Evolutionary conservation across 108 stramenopile species (phyloP), one percentile per base, ranked within the genome.

Genomic region (Mediolabrus comicus): DNA sequence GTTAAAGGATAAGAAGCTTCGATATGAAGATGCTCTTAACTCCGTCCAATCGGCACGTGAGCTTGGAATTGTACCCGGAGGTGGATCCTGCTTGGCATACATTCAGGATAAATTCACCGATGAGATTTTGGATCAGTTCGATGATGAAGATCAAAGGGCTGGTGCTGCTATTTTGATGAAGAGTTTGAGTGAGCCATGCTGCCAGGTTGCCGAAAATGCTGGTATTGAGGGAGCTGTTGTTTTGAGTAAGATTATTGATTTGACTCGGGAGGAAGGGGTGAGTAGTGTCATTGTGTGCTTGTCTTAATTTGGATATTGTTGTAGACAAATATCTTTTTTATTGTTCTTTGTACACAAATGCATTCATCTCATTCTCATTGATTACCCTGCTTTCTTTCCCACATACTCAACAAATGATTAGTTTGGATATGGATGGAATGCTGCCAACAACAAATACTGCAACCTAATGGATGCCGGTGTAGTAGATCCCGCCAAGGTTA

Each of bases 1-100:
- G 75, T 76, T 98, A 43, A 98, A 97, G 92, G 98, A 98, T 77
- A 98, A 98, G 89, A 97, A 97, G 84, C 91, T 98, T 26, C 87
- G 98, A 34, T 97, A 97, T 77, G 98, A 97, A 65, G 98, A 96
- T 85, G 98, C 98, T 34, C 71, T 98, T 32, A 98, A 98, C 84
- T 95, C 95, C 4, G 96, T 98, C 10, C 67, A 92, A 46, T 83
- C 83, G 53, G 98, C 98, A 29, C 73, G 95, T 36, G 95, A 97
- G 74, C 81, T 97, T 58, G 98, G 98, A 26, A 88, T 97, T 55
- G 95, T 97, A 16, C 98, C 98, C n/a, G 98, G 98, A 36, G 98
- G 98, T 53, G 98, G 98, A 28, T 72, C 95, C 7, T 91, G 91
- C 72, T 71, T 97, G 39, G 91, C 91, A 14, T 86, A 90, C 89